Base-by-base conservation (phyloP, 2,329 filamentous ascomycete species). In the Apiospora hydei region DNA sequence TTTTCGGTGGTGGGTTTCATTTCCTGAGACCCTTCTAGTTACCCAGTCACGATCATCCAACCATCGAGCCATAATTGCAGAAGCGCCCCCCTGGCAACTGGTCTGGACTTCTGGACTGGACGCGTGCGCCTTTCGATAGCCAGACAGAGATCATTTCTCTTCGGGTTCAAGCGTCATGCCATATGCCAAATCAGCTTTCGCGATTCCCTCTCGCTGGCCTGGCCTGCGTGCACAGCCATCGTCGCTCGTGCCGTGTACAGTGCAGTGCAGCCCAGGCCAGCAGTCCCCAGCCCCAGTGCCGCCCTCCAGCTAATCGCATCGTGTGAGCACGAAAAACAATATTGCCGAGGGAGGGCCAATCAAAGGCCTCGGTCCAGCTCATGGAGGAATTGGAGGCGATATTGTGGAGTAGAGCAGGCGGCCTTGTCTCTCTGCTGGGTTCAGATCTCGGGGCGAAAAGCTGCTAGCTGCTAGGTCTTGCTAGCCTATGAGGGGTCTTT, bases 21-120 rank as follows among this genome's bases (percentile, higher is more conserved):
- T 64, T 64, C 57, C 34, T 64, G 57, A 64, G 57, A 64, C 57
- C 57, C 57, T 64, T 64, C 57, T 64, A 41, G 57, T 64, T 64
- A 41, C 57, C 57, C 57, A 64, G 57, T 64, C 57, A 64, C 57
- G 30, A 64, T 64, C 57, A 41, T 64, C 57, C 57, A 64, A 64
- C 57, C 57, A 64, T 64, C 57, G 57, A 38, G 57, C 57, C 57
- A 64, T 24, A 64, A n/a, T 64, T 64, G 57, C 57, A 64, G 34
- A 64, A 64, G 30, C 30, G 30, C 30, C 53, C 53, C 53, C 53
- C 53, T 61, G 53, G 53, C 11, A 57, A 6, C 14, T 21, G 53
- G 30, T 14, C 30, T 64, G 57, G 57, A 11, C 57, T 64, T 38
- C 5, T 5, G 34, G 34, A 6, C 7, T 38, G 57, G 10, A 41